A percentile compares a stretch with the other conserved stretches of the same genome.
phyloP scores from a whole-genome alignment of 73 alveolate species.

The Tetrahymena malaccensis region DNA sequence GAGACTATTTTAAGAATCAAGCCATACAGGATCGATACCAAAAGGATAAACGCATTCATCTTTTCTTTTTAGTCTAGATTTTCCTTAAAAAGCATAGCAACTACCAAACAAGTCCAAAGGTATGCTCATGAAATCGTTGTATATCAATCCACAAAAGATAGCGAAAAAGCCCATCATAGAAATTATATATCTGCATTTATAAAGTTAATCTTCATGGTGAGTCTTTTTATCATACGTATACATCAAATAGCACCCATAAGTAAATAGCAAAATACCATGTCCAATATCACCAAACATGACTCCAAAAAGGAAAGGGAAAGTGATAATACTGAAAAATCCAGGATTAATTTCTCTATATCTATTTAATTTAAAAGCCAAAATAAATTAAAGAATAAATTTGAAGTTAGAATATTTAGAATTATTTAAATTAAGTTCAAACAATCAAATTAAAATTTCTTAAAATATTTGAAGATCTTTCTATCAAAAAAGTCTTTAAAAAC shows the following conservation, averaged over 20 bases:
- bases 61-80: not conserved
- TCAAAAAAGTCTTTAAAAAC: not conserved
- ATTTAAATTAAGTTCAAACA: no score
- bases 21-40: slow-evolving; percentile 87
- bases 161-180: slow-evolving; percentile 81
- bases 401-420: no score
- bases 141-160: slow-evolving; percentile 67
- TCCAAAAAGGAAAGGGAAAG: slow-evolving; percentile 98
- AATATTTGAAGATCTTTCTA: no score
- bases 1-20: slow-evolving; percentile 45
- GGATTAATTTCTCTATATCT: slow-evolving; percentile 95
- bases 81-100: slow-evolving; percentile 38
- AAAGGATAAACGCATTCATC: slow-evolving; percentile 61
- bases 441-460: no score
- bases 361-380: no score
- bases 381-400: no score
- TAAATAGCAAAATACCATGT: slow-evolving; percentile 56
- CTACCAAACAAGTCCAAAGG: slow-evolving; percentile 66
- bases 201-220: slow-evolving; percentile 25
- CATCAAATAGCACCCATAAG: slow-evolving; percentile 40
- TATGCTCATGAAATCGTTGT: slow-evolving; percentile 76
- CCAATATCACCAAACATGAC: slow-evolving; percentile 96
- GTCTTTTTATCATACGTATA: not conserved
- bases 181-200: slow-evolving; percentile 58
- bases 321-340: slow-evolving; percentile 78